Percentiles rank a stretch among this genome's conserved stretches.
These are phyloP conservation scores for Coniochaeta prunicola DNA, from an alignment of 2,329 filamentous ascomycete species.

Conservation along the genomic window DNA sequence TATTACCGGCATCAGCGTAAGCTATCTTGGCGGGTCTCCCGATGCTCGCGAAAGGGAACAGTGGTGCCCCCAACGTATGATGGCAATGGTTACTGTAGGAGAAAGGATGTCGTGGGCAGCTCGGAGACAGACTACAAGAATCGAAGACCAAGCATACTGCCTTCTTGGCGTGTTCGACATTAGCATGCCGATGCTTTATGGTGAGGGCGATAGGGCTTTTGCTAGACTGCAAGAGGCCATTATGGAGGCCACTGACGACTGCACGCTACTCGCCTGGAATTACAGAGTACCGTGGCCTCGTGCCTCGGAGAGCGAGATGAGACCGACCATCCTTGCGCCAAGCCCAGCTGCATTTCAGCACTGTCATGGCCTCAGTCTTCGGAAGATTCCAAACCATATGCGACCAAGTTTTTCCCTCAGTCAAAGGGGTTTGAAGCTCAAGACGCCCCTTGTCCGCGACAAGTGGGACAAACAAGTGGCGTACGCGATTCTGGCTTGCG, in stretches of 20 bases:
- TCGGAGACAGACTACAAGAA: constrained; percentile 12
- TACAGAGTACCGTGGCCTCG: background rate
- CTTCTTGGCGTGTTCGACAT: constrained; percentile 19
- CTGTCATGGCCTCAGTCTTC: background rate
- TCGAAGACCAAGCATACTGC: constrained; percentile 19
- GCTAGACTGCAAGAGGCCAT: background rate
- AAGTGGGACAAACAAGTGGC: background rate
- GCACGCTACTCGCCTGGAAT: background rate
- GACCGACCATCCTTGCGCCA: background rate
- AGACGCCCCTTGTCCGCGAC: background rate
- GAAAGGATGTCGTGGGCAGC: constrained; percentile 17
- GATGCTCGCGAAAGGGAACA: background rate
- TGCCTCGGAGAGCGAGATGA: background rate
- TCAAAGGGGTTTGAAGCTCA: background rate
- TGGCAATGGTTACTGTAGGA: background rate
- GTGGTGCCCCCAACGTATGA: background rate
- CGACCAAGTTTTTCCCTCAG: background rate
- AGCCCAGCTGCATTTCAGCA: background rate
- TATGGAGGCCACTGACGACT: background rate
- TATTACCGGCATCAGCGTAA: background rate
- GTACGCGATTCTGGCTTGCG: background rate
- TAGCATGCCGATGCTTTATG: constrained; percentile 19
- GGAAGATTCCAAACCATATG: background rate
- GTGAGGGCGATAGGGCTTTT: constrained; percentile 7
- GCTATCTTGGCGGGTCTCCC: background rate